phyloP scores from a whole-genome alignment of 371 early-diverging fungal species.

The Funneliformis caledonium region DNA sequence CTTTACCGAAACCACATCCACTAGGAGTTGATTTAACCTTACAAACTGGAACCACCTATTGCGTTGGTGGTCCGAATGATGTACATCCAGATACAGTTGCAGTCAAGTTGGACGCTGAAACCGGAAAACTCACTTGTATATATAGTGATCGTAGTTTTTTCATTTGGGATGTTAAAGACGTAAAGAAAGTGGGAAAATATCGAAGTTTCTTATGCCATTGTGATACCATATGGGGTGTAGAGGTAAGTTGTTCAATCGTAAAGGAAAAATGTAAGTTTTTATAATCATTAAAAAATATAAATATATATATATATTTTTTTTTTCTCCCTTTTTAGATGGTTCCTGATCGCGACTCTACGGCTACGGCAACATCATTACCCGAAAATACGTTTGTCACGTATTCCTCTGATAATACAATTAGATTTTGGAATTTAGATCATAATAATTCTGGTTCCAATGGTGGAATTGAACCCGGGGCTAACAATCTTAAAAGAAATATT shows the following conservation, averaged over 20 bases:
- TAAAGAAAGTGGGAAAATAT: conserved; percentile 64
- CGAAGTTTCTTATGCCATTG: conserved; percentile 75
- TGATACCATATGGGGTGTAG: conserved; percentile 86
- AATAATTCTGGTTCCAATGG: conserved; percentile 35
- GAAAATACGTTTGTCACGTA: conserved; percentile 75
- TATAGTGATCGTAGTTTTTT: conserved; percentile 70
- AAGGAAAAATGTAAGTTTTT: neutral
- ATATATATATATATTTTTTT: neutral
- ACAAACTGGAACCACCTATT: conserved; percentile 48
- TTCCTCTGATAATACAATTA: conserved; percentile 80
- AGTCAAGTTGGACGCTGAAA: conserved; percentile 53
- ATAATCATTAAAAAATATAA: neutral
- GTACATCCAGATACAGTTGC: conserved; percentile 69
- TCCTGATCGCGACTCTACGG: conserved; percentile 9
- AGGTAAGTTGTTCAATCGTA: conserved; percentile 54
- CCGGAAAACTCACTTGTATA: conserved; percentile 30
- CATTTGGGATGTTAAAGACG: conserved; percentile 77
- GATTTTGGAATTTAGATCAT: conserved; percentile 78
- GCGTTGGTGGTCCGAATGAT: conserved; percentile 43
- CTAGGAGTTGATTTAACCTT: conserved; percentile 66
- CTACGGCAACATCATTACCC: conserved; percentile 49
- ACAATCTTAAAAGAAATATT: conserved; percentile 23
- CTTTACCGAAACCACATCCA: conserved; percentile 76
- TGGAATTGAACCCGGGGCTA: neutral
- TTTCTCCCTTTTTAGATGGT: conserved; percentile 38